Conservation (phyloP, 371 early-diverging fungal genomes). For the Mortierella sp. region DNA sequence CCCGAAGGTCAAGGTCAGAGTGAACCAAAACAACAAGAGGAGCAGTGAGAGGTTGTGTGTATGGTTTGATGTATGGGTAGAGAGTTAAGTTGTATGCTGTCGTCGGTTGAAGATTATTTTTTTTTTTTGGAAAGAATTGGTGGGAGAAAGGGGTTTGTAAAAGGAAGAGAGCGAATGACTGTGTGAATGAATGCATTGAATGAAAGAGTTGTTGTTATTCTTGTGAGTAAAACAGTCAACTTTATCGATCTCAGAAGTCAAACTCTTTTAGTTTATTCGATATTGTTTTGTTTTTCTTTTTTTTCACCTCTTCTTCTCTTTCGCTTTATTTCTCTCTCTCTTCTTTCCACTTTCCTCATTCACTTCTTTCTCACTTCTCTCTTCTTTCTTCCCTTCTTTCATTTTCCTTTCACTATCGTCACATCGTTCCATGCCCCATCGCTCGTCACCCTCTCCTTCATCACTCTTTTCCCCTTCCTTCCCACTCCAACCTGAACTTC, state of each 20-base stretch:
- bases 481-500: neutral
- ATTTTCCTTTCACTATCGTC: neutral
- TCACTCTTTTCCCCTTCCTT: neutral
- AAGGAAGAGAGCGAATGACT: too few species aligned
- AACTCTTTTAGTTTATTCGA: neutral
- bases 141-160: neutral
- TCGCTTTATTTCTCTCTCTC: neutral
- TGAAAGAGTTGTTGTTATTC: neutral
- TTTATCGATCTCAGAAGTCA: neutral
- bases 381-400: neutral
- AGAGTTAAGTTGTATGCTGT: too few species aligned
- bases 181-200: neutral
- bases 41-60: neutral
- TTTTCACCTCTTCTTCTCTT: neutral
- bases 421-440: neutral
- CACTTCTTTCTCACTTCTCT: neutral
- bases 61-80: too few species aligned
- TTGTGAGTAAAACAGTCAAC: neutral
- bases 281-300: neutral
- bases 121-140: neutral
- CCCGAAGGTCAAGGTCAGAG: neutral
- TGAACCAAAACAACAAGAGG: too few species aligned
- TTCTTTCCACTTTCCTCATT: neutral
- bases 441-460: neutral
- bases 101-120: too few species aligned